A percentile compares a stretch with the other conserved stretches of the same genome.
Evolutionary conservation across 2,329 filamentous ascomycete species (phyloP).

Genomic region (Fusarium sulawesiense): DNA sequence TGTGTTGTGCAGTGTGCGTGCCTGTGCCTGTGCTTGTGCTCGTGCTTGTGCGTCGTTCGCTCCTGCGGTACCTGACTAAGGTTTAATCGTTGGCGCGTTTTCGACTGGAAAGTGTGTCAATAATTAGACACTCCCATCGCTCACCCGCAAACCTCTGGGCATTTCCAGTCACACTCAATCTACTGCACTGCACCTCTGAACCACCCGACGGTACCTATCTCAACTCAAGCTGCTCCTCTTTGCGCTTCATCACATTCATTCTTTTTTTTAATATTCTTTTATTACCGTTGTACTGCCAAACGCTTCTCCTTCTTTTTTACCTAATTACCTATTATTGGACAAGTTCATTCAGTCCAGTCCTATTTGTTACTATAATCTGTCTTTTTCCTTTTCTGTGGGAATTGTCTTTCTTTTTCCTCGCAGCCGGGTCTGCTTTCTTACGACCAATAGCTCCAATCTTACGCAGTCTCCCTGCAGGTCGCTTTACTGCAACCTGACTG

Average conservation of each 20-base stretch:
- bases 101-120: conserved; percentile 31
- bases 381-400: conserved; percentile 26
- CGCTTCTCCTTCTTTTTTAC: not conserved
- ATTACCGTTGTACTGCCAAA: not conserved
- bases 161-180: conserved; percentile 23
- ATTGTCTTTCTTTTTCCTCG: conserved; percentile 33
- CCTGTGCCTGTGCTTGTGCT: conserved; percentile 6
- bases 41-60: conserved; percentile 29
- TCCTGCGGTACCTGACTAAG: conserved; percentile 29
- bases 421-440: conserved; percentile 45
- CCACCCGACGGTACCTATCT: conserved; percentile 15
- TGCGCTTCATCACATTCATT: conserved; percentile 26
- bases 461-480: conserved; percentile 41
- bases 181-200: conserved; percentile 8
- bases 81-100: conserved; percentile 19
- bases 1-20: conserved; percentile 32
- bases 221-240: conserved; percentile 12
- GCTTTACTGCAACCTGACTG: conserved; percentile 40
- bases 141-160: conserved; percentile 27
- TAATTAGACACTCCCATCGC: conserved; percentile 34
- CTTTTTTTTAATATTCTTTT: conserved; percentile 8
- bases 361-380: conserved; percentile 5
- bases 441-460: conserved; percentile 39
- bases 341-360: not conserved
- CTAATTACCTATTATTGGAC: not conserved